These are phyloP conservation scores for Hymenoscyphus salicellus DNA, from an alignment of 2,329 filamentous ascomycete species.

Conservation along the genomic window DNA sequence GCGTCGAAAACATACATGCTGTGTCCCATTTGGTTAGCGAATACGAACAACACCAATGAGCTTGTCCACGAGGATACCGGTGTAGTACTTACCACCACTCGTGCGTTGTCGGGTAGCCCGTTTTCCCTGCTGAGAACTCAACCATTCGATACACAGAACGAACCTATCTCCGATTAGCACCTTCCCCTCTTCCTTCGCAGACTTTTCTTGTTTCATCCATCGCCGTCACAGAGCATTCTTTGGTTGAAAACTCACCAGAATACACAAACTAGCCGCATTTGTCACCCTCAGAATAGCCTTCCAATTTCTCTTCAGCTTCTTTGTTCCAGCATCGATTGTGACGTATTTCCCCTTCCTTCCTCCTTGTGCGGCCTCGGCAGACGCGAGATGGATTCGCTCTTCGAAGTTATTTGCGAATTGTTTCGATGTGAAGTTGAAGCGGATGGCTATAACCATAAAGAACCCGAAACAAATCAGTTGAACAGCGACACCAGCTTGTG, in stretches of 20 bases:
- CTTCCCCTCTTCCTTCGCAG: constrained; percentile 22
- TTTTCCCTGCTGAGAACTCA: constrained; percentile 26
- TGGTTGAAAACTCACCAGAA: constrained; percentile 27
- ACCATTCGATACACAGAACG: constrained; percentile 30
- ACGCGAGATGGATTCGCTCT: constrained; percentile 26
- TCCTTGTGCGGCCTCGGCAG: not conserved
- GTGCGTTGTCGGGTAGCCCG: constrained; percentile 25
- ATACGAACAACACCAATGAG: too few species aligned
- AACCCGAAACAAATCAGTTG: constrained; percentile 47
- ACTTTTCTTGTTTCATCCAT: not conserved
- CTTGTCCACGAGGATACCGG: too few species aligned
- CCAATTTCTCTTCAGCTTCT: constrained; percentile 35
- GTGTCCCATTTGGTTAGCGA: too few species aligned
- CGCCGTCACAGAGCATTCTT: constrained; percentile 5
- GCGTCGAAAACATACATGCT: constrained; percentile 27
- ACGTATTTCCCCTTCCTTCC: constrained; percentile 24
- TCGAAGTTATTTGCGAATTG: constrained; percentile 36
- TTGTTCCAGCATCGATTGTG: constrained; percentile 26
- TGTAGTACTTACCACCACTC: constrained; percentile 22
- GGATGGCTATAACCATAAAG: constrained; percentile 44
- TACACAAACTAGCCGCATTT: constrained; percentile 35
- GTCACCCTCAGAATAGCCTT: constrained; percentile 34
- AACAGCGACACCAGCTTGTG: constrained; percentile 41
- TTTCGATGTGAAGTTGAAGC: constrained; percentile 47
- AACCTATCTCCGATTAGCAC: constrained; percentile 14